Base-by-base conservation (phyloP, 139 green algal species). In the Pleodorina starrii region DNA sequence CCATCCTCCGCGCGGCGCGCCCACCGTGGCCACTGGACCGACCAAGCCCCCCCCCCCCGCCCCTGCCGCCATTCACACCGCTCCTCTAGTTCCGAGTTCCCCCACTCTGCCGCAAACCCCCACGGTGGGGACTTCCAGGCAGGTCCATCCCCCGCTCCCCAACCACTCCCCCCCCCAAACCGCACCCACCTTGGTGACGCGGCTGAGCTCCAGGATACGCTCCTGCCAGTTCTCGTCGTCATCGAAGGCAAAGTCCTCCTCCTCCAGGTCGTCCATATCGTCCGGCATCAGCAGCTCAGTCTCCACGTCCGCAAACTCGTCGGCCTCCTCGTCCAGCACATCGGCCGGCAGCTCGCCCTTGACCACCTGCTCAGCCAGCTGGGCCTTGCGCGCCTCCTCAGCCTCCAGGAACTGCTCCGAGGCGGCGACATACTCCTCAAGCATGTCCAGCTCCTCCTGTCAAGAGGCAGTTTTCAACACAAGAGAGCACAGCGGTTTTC, bases 161-260 rank as follows among this genome's bases (percentile, higher is more conserved):
- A n/a, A n/a, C n/a, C n/a, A n/a, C n/a, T n/a, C 63, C n/a, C 60
- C 60, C n/a, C 11, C 3, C 63, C n/a, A 73, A 36, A 36, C 63
- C 63, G n/a, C 63, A 44, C 97, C 93, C 71, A 99, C 97, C 95
- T 99, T 99, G 85, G 97, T 99, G 6, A 99, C 98, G 29, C 98
- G 94, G 6, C 69, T 91, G 29, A 99, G 92, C 92, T 98, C 89
- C 50, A 95, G 83, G 79, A 95, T 94, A 46, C 93, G 90, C 91
- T 95, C 93, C 54, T 90, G 73, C 88, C 92, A 94, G 75, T 91
- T 85, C 78, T 91, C 84, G 10, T 92, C 81, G 48, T 87, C 81
- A 25, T 92, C 87, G 32, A 68, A 35, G 35, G 35, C 68, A 80
- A 42, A 63, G 7, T 85, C 85, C 50, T 60, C 78, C 5, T 87